A percentile compares a stretch with the other conserved stretches of the same genome.
Conservation (phyloP, 2,329 filamentous ascomycete species). For the Akanthomyces uredinophilus region DNA sequence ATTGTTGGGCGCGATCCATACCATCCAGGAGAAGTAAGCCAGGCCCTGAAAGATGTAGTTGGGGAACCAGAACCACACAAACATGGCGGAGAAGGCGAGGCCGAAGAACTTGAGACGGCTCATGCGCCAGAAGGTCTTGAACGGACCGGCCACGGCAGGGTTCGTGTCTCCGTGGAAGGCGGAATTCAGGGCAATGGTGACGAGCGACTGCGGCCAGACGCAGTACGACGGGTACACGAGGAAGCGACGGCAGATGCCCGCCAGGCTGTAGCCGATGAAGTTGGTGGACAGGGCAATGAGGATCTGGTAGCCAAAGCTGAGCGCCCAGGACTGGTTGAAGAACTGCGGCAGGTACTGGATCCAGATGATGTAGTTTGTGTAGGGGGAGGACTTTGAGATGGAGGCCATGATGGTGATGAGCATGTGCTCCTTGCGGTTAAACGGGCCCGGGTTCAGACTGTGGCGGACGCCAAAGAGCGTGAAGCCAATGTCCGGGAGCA, state of each 20-base stretch:
- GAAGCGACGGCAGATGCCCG: constrained; percentile 45
- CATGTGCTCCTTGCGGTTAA: constrained; percentile 56
- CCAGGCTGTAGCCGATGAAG: constrained; percentile 51
- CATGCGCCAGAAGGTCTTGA: constrained; percentile 31
- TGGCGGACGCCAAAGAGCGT: constrained; percentile 36
- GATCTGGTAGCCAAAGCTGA: constrained; percentile 42
- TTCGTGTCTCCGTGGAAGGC: constrained; percentile 36
- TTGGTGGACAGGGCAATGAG: constrained; percentile 30
- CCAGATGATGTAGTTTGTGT: constrained; percentile 45
- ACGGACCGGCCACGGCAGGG: constrained; percentile 23
- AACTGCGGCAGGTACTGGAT: constrained; percentile 37
- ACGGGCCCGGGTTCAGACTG: constrained; percentile 48
- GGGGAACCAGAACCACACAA: constrained; percentile 50
- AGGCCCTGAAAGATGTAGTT: constrained; percentile 44
- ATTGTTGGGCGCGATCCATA: constrained; percentile 47
- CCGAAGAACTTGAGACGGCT: constrained; percentile 43
- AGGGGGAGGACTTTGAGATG: constrained; percentile 40
- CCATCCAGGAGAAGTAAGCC: constrained; percentile 48
- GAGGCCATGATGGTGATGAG: constrained; percentile 55
- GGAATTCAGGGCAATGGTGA: constrained; percentile 42
- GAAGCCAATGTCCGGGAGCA: constrained; percentile 42
- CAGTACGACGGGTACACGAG: constrained; percentile 47
- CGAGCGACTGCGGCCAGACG: constrained; percentile 48
- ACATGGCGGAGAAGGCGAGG: constrained; percentile 38
- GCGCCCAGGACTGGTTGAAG: constrained; percentile 36